These are phyloP conservation scores for Xylaria sp. DNA, from an alignment of 2,329 filamentous ascomycete genomes.

Conservation along the genomic window DNA sequence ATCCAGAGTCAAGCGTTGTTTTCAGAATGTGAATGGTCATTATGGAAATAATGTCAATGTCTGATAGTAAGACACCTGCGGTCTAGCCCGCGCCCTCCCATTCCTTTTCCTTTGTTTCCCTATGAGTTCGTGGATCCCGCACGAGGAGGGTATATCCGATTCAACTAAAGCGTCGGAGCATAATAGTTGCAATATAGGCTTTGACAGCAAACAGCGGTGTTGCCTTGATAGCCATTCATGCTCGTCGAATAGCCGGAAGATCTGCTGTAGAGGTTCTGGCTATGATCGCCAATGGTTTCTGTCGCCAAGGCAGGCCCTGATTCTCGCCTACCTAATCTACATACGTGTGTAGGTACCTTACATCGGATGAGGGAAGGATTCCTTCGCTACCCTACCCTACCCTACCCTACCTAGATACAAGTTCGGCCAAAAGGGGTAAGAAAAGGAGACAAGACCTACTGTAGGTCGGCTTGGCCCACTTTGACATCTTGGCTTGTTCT, in stretches of 20 bases:
- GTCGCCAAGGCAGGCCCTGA: conserved; percentile 12
- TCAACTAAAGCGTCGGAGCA: conserved; percentile 14
- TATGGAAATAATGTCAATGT: conserved; percentile 6
- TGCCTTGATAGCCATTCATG: conserved; percentile 22
- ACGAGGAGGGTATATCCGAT: conserved; percentile 22
- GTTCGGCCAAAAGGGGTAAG: conserved; percentile 31
- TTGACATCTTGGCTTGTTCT: conserved; percentile 22
- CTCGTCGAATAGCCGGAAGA: conserved; percentile 29
- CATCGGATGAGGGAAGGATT: conserved; percentile 14
- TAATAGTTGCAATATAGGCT: conserved; percentile 23
- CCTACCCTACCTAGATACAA: neutral
- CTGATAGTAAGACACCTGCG: conserved; percentile 17
- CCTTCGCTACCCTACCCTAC: conserved; percentile 12
- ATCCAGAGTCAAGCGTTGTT: conserved; percentile 11
- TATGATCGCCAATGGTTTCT: conserved; percentile 26
- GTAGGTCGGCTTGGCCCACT: conserved; percentile 22
- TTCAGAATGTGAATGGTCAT: conserved; percentile 15
- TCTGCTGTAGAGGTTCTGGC: conserved; percentile 11
- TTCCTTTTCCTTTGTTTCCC: neutral
- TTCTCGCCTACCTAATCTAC: conserved; percentile 17
- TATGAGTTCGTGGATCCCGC: neutral
- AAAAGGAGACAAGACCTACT: conserved; percentile 27
- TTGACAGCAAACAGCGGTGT: conserved; percentile 22
- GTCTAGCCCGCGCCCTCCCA: conserved; percentile 2
- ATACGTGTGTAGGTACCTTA: neutral